These are phyloP conservation scores for Rhodomyrtus tomentosa DNA, from an alignment of 345 rosid genomes.

Conservation along the genomic window DNA sequence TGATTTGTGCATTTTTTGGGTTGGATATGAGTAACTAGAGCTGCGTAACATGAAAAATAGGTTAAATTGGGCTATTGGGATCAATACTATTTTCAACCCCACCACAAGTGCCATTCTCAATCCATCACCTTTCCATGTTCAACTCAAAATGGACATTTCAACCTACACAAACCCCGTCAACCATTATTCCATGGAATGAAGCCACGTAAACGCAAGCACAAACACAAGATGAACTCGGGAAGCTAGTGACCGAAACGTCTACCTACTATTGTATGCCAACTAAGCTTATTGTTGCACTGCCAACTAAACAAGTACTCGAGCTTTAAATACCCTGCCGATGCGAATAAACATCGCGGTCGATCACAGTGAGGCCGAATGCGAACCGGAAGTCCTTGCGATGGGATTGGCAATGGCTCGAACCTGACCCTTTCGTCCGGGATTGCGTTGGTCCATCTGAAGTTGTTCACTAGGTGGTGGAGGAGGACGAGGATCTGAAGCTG, in stretches of 20 bases:
- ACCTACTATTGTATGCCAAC: background rate
- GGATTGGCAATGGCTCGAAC: constrained; percentile 4
- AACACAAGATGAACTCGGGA: too few species aligned
- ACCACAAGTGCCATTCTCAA: background rate
- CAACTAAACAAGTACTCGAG: background rate
- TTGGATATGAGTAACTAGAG: too few species aligned
- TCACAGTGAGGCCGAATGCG: background rate
- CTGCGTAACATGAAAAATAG: too few species aligned
- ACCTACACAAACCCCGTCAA: background rate
- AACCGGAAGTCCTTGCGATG: constrained; percentile 5
- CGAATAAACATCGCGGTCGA: background rate
- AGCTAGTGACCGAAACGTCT: too few species aligned
- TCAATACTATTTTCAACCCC: too few species aligned
- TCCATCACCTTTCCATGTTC: background rate
- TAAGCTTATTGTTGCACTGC: background rate
- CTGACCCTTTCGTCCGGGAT: constrained; percentile 2
- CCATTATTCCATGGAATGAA: background rate
- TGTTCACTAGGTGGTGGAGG: constrained; percentile 9
- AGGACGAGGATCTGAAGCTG: constrained; percentile 7
- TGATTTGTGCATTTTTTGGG: too few species aligned
- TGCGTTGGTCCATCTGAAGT: constrained; percentile 10
- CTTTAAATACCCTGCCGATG: background rate
- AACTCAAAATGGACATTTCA: background rate
- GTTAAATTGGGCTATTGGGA: too few species aligned
- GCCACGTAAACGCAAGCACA: too few species aligned